Evolutionary conservation across 2,329 filamentous ascomycete species (phyloP).

Genomic region (Scedosporium boydii): DNA sequence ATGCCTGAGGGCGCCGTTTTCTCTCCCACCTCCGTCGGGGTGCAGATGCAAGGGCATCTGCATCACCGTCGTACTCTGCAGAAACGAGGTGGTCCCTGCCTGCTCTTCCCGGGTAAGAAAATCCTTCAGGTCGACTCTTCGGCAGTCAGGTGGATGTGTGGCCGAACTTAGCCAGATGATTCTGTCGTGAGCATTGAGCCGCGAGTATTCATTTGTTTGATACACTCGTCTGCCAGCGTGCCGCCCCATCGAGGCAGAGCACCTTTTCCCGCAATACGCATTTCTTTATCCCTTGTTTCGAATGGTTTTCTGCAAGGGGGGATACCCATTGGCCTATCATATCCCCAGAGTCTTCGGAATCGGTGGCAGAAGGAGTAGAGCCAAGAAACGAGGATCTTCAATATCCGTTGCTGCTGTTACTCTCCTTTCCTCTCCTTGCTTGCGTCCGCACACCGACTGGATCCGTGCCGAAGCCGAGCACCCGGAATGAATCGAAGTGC

Average conservation of each 20-base stretch:
- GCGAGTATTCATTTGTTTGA: neutral
- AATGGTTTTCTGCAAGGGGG: neutral
- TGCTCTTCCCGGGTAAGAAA: too few species aligned
- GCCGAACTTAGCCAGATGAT: too few species aligned
- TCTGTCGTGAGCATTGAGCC: neutral
- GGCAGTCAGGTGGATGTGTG: neutral
- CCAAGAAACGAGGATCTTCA: neutral
- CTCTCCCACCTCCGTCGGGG: too few species aligned
- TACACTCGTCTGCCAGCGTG: neutral
- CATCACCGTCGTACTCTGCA: too few species aligned
- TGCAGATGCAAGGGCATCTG: too few species aligned
- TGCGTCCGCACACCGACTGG: neutral
- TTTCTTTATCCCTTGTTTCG: neutral
- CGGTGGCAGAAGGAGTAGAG: neutral
- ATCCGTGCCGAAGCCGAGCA: too few species aligned
- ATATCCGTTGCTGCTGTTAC: neutral
- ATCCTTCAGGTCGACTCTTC: neutral
- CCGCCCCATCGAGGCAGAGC: neutral
- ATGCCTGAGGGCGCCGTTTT: too few species aligned
- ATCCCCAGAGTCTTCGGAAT: neutral
- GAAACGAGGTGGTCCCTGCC: too few species aligned
- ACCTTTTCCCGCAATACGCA: neutral
- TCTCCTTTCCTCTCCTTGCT: neutral
- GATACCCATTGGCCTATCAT: neutral
- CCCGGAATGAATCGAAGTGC: too few species aligned